These are phyloP conservation scores for Sporobolomyces phaffii DNA, from an alignment of 768 basidiomycete species.

Conservation along the genomic window DNA sequence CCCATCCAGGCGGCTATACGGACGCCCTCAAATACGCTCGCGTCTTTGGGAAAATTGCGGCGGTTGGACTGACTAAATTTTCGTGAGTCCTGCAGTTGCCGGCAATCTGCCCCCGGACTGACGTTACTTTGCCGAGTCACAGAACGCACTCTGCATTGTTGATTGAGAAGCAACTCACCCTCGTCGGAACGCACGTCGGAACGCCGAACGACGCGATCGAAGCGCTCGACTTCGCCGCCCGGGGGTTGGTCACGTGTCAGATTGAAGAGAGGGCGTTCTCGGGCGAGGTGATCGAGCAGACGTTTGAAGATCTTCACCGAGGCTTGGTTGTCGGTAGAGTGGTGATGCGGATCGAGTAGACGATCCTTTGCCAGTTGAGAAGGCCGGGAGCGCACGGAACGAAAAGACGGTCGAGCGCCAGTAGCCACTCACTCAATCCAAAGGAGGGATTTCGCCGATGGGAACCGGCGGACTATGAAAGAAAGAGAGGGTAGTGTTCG, in stretches of 20 bases:
- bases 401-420: no score
- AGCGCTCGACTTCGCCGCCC: slow-evolving; percentile 18
- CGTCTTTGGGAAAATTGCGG: slow-evolving; percentile 2
- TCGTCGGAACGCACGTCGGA: slow-evolving; percentile 29
- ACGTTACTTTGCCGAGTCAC: background rate
- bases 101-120: background rate
- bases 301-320: slow-evolving; percentile 16
- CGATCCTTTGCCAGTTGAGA: no score
- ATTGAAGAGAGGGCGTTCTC: slow-evolving; percentile 10
- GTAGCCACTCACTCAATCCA: no score
- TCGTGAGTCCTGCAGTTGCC: slow-evolving; percentile 20
- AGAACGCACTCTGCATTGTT: slow-evolving; percentile 7
- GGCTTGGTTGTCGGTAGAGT: slow-evolving; percentile 22
- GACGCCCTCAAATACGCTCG: slow-evolving; percentile 7
- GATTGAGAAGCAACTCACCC: slow-evolving; percentile 16
- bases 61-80: slow-evolving; percentile 6
- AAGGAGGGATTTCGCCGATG: no score
- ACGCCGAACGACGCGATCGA: slow-evolving; percentile 21
- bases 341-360: background rate
- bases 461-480: no score
- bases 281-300: slow-evolving; percentile 3
- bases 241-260: slow-evolving; percentile 28
- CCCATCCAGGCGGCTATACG: background rate
- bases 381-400: no score
- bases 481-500: no score